Evolutionary conservation across 139 green algal species (phyloP).

Genomic region (Tetraselmis striata): DNA sequence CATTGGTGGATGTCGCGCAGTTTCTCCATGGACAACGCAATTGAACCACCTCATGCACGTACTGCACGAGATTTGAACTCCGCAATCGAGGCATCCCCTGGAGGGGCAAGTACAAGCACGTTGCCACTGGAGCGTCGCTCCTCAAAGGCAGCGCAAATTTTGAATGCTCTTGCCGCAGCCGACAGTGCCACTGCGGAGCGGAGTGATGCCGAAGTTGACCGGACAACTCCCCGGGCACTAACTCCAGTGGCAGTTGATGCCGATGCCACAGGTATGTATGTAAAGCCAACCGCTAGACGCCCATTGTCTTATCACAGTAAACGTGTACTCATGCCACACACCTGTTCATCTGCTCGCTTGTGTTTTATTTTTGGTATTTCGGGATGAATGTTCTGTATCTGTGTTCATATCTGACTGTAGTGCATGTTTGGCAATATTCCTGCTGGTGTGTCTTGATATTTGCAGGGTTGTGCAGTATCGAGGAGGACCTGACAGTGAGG

Average conservation of each 20-base stretch:
- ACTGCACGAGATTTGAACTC: not conserved
- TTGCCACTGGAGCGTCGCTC: not conserved
- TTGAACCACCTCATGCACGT: not conserved
- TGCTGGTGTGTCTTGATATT: no score
- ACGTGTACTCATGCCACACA: no score
- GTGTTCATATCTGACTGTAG: no score
- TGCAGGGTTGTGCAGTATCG: not conserved
- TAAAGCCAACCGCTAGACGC: no score
- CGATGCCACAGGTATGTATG: not conserved
- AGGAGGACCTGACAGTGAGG: not conserved
- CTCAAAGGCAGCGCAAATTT: not conserved
- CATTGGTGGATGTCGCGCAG: not conserved
- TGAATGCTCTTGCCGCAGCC: not conserved
- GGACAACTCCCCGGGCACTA: not conserved
- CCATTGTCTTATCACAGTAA: no score
- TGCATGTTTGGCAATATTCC: no score
- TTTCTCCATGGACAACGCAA: not conserved
- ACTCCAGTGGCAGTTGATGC: not conserved
- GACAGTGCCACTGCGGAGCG: not conserved
- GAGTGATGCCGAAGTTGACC: not conserved
- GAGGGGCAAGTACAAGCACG: not conserved
- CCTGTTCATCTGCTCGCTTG: not conserved
- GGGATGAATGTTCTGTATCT: no score
- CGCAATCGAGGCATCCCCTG: not conserved
- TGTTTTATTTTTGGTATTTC: not conserved